A percentile compares a stretch with the other conserved stretches of the same genome.
These are phyloP conservation scores for Prunus davidiana DNA, from an alignment of 306 rosid species.

Conservation along the genomic window DNA sequence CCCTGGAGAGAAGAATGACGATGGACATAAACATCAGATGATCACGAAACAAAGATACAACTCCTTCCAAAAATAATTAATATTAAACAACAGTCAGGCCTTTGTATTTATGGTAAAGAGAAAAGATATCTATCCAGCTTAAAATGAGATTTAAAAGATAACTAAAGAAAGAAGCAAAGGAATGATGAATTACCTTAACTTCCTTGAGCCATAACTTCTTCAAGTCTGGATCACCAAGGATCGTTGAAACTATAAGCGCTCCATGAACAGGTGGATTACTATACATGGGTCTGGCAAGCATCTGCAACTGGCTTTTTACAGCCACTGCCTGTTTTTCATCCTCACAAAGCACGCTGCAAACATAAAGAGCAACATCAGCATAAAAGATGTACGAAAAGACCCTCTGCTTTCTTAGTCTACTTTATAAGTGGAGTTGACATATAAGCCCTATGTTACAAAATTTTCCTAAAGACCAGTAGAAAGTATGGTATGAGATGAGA, in stretches of 20 bases:
- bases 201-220: constrained; percentile 81
- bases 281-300: constrained; percentile 92
- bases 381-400: not conserved
- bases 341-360: constrained; percentile 79
- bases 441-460: not conserved
- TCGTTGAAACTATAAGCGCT: constrained; percentile 70
- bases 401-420: not conserved
- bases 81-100: not conserved
- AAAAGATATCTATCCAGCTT: not conserved
- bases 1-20: constrained; percentile 38
- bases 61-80: not conserved
- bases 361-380: not conserved
- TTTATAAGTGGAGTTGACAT: not conserved
- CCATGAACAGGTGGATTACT: constrained; percentile 97
- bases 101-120: not conserved
- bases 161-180: not conserved
- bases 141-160: not conserved
- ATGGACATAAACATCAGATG: not conserved
- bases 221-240: constrained; percentile 80
- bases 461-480: not conserved
- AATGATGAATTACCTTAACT: constrained; percentile 65
- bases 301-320: constrained; percentile 92
- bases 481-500: not conserved
- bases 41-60: not conserved
- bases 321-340: constrained; percentile 90